These are phyloP conservation scores for Salinomyces thailandicus DNA, from an alignment of 2,329 filamentous ascomycete species.

Conservation along the genomic window DNA sequence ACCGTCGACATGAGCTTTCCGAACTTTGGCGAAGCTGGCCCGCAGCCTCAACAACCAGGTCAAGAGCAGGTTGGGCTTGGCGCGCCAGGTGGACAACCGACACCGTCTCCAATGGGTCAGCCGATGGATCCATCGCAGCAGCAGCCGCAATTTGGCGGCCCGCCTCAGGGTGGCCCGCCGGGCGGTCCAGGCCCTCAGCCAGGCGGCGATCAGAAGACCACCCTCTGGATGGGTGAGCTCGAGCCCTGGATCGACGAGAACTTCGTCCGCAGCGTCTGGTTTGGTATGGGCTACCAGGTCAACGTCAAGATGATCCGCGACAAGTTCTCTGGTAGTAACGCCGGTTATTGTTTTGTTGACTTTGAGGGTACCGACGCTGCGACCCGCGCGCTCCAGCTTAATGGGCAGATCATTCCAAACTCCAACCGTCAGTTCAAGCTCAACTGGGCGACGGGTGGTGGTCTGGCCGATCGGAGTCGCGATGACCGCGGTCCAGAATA, in stretches of 20 bases:
- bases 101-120: conserved; percentile 46
- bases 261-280: conserved; percentile 93
- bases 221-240: conserved; percentile 79
- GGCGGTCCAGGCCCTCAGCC: conserved; percentile 28
- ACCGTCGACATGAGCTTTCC: conserved; percentile 52
- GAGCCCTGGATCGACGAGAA: conserved; percentile 99
- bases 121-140: conserved; percentile 43
- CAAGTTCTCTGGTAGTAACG: conserved; percentile 94
- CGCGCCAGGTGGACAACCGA: conserved; percentile 41
- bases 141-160: conserved; percentile 30
- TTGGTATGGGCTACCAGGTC: conserved; percentile 83
- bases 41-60: conserved; percentile 38
- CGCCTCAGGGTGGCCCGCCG: conserved; percentile 35
- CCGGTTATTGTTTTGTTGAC: conserved; percentile 97
- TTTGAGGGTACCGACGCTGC: conserved; percentile 75
- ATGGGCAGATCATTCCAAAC: conserved; percentile 84
- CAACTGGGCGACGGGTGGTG: conserved; percentile 97
- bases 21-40: conserved; percentile 50
- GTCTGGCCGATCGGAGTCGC: conserved; percentile 83
- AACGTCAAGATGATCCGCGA: conserved; percentile 99
- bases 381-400: conserved; percentile 79
- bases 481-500: conserved; percentile 95
- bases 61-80: conserved; percentile 32
- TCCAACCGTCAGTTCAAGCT: conserved; percentile 94
- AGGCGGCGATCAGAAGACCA: conserved; percentile 41